Evolutionary conservation across 495 filamentous ascomycete genomes (phyloP).

Genomic region (Daldinia grandis): DNA sequence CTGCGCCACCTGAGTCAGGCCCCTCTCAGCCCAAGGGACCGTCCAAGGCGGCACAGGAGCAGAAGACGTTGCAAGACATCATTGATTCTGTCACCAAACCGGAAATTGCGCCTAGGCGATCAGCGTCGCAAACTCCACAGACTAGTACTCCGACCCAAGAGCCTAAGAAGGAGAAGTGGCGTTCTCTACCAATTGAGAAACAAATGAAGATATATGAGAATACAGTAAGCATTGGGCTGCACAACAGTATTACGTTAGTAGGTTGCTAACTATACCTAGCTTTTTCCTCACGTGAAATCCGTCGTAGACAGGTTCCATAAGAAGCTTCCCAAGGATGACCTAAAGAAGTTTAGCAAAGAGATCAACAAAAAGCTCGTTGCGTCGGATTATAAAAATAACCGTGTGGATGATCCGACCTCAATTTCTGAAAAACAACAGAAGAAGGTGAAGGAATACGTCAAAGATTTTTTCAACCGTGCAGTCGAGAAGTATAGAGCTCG

Average conservation of each 20-base stretch:
- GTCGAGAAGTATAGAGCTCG: slow-evolving; percentile 74
- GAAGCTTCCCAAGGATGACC: slow-evolving; percentile 83
- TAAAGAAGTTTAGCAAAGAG: slow-evolving; percentile 89
- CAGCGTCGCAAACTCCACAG: slow-evolving; percentile 69
- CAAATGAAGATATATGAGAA: slow-evolving; percentile 93
- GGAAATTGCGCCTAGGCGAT: slow-evolving; percentile 57
- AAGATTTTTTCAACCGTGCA: slow-evolving; percentile 85
- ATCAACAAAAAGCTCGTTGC: slow-evolving; percentile 86
- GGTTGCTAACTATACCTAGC: slow-evolving; percentile 56
- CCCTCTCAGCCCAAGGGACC: slow-evolving; percentile 69
- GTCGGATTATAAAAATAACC: slow-evolving; percentile 86
- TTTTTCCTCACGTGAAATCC: slow-evolving; percentile 83
- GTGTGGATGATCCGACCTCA: slow-evolving; percentile 82
- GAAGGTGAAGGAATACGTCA: slow-evolving; percentile 81
- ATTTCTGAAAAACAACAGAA: slow-evolving; percentile 81
- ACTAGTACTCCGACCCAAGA: slow-evolving; percentile 67
- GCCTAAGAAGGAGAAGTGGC: slow-evolving; percentile 83
- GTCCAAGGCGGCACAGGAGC: slow-evolving; percentile 64
- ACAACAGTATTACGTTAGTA: background rate
- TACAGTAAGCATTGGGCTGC: slow-evolving; percentile 65
- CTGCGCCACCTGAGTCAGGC: slow-evolving; percentile 65
- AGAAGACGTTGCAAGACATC: slow-evolving; percentile 75
- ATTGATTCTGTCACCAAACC: slow-evolving; percentile 82
- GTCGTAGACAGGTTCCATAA: slow-evolving; percentile 85
- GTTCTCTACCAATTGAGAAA: slow-evolving; percentile 78